These are phyloP conservation scores for Calonectria ilicicola DNA, from an alignment of 2,329 filamentous ascomycete genomes.

Conservation along the genomic window DNA sequence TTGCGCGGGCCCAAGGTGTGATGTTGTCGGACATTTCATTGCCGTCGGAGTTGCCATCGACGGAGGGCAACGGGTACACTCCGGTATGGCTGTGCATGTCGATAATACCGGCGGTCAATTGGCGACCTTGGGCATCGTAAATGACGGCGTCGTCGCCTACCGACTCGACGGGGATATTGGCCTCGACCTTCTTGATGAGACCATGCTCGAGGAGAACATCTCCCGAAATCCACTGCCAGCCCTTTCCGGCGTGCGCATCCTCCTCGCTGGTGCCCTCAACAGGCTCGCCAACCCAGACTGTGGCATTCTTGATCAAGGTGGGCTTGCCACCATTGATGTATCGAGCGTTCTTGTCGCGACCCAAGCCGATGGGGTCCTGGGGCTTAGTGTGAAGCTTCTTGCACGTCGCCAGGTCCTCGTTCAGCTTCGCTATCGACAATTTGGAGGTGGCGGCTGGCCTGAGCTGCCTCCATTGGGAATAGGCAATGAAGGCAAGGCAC, in stretches of 20 bases:
- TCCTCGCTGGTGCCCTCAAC: constrained; percentile 59
- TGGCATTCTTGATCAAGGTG: constrained; percentile 74
- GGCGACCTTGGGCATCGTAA: constrained; percentile 70
- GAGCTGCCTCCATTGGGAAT: constrained; percentile 61
- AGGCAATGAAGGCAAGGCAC: constrained; percentile 64
- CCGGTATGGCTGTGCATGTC: constrained; percentile 80
- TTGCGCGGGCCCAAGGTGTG: constrained; percentile 75
- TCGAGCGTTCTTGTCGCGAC: constrained; percentile 70
- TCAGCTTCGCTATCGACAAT: constrained; percentile 65
- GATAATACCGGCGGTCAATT: constrained; percentile 74
- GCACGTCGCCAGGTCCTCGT: constrained; percentile 67
- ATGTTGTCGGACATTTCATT: constrained; percentile 75
- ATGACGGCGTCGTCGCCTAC: constrained; percentile 62
- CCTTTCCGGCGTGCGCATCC: constrained; percentile 68
- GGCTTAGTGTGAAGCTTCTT: constrained; percentile 66
- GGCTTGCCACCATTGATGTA: constrained; percentile 69
- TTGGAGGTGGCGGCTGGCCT: constrained; percentile 42
- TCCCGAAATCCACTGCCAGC: constrained; percentile 69
- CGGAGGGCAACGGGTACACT: constrained; percentile 66
- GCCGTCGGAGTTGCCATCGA: constrained; percentile 66
- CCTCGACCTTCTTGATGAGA: constrained; percentile 67
- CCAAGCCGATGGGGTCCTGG: constrained; percentile 65
- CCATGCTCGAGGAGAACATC: constrained; percentile 73
- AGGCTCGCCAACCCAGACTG: constrained; percentile 75
- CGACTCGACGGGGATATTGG: constrained; percentile 53